Evolutionary conservation across 2,329 filamentous ascomycete species (phyloP), one percentile per base, ranked within the genome.

Genomic region (Botrytis galanthina): DNA sequence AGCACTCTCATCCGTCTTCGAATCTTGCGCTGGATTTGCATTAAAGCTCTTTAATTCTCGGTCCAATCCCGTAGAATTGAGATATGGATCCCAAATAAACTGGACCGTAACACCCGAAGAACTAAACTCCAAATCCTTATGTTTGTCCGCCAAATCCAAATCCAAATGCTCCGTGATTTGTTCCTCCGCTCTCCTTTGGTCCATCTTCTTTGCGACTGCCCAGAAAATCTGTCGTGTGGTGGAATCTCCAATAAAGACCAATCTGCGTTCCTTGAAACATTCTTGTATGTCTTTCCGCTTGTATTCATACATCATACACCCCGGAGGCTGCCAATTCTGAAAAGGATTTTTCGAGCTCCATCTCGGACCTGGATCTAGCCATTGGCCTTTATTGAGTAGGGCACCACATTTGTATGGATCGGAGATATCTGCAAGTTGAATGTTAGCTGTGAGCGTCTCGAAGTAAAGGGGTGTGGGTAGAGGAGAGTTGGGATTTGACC

Each of bases 21-120:
- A 67, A 9, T 73, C 75, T 64, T 75, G 64, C 32, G 59, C 51
- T 44, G 75, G 72, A 69, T 75, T 77, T 63, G 78, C 75, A 44
- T 78, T 79, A 75, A 84, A 86, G 3, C 78, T 78, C 42, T 80
- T 78, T 60, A 89, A 76, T 66, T 86, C 83, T 22, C 81, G 78
- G 37, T 83, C 78, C 42, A 87, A 77, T 14, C 77, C 77, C 0
- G 85, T 84, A 42, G 85, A 84, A 79, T 91, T 88, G 37, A 91
- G 82, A 81, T 84, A 90, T 0, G 90, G 89, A 79, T 92, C 89
- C 88, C 88, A 91, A 18, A 90, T 80, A 75, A 90, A 90, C 64
- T 87, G 82, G 39, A 91, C 76, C 42, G 79, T 83, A 3, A 88
- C 83, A n/a, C 83, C 83, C 22, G 82, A 82, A 2, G 83, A 83